Conservation (phyloP, 495 filamentous ascomycete genomes). For the Neurospora discreta region DNA sequence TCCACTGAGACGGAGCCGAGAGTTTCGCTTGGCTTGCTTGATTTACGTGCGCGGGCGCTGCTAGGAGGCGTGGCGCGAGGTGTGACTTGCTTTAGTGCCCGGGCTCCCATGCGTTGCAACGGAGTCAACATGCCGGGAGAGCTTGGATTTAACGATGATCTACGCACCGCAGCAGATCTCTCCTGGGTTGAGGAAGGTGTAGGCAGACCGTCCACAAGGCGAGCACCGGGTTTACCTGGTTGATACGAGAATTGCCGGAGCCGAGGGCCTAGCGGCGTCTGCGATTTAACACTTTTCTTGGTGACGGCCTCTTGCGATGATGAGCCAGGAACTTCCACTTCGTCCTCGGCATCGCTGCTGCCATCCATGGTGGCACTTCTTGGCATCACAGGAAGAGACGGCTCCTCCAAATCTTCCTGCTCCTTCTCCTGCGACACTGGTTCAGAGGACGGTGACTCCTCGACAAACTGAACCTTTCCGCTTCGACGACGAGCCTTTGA, state of each 20-base stretch:
- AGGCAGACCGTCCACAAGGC: conserved; percentile 18
- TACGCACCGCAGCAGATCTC: conserved; percentile 19
- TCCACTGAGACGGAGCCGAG: conserved; percentile 22
- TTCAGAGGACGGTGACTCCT: not conserved
- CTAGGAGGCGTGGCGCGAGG: conserved; percentile 26
- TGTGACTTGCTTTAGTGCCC: conserved; percentile 24
- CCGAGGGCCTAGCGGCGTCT: conserved; percentile 6
- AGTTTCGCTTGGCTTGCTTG: conserved; percentile 9
- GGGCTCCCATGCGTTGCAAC: conserved; percentile 36
- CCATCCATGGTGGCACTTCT: not conserved
- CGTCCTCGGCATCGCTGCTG: conserved; percentile 1
- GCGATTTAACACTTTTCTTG: not conserved
- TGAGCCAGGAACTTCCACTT: conserved; percentile 20
- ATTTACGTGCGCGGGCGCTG: conserved; percentile 20
- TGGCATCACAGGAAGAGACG: not conserved
- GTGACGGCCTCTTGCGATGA: conserved; percentile 5
- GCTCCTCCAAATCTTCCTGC: not conserved
- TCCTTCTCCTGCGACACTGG: not conserved
- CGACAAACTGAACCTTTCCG: conserved; percentile 2
- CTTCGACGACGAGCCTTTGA: not conserved
- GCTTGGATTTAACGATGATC: conserved; percentile 9
- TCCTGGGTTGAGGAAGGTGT: conserved; percentile 21
- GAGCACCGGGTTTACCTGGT: conserved; percentile 6
- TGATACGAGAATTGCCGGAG: conserved; percentile 18
- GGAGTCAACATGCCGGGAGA: conserved; percentile 27